Evolutionary conservation across 257 asterid species (phyloP).

Genomic region (Jaltomata sinuosa): DNA sequence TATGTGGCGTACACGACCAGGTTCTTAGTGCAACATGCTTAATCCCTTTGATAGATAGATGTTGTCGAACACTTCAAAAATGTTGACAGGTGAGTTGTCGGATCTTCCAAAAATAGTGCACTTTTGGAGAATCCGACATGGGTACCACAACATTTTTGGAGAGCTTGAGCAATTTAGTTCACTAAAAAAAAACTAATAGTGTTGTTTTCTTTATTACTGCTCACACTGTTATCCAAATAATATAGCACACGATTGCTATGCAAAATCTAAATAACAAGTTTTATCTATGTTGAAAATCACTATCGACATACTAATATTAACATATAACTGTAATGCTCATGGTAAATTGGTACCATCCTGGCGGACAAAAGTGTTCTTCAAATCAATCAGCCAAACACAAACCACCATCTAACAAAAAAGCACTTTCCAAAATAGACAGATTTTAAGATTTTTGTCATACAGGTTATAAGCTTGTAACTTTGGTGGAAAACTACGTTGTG

Average conservation of each 20-base stretch:
- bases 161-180: background rate
- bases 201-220: background rate
- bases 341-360: background rate
- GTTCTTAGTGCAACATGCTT: slow-evolving; percentile 11
- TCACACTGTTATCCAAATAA: background rate
- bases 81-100: background rate
- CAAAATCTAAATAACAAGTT: background rate
- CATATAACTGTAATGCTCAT: background rate
- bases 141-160: background rate
- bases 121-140: background rate
- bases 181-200: background rate
- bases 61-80: background rate
- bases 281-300: background rate
- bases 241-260: background rate
- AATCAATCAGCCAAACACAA: background rate
- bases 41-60: background rate
- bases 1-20: slow-evolving; percentile 97
- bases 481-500: background rate
- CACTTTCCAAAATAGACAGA: background rate
- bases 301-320: background rate
- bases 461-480: background rate
- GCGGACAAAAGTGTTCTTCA: too few species aligned
- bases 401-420: background rate
- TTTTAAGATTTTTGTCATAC: background rate
- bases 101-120: background rate